These are phyloP conservation scores for Babesia bovis DNA, from an alignment of 169 alveolate genomes.

Conservation along the genomic window DNA sequence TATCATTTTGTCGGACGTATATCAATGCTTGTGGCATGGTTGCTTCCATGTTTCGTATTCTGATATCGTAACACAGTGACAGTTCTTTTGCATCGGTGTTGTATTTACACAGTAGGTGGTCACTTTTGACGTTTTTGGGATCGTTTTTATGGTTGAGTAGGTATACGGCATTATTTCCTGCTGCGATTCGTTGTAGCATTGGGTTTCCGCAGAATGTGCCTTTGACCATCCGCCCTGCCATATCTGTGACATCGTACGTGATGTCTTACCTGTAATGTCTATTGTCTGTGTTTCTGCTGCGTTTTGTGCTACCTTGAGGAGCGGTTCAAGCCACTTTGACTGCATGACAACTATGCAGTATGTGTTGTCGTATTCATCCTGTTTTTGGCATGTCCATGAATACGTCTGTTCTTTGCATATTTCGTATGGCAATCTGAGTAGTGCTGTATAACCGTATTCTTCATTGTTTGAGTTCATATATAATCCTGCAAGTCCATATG, in stretches of 20 bases:
- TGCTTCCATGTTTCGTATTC: not conserved
- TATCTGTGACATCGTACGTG: not conserved
- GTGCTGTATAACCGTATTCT: conserved; percentile 7
- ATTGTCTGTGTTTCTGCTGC: conserved; percentile 7
- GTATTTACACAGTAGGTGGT: conserved; percentile 47
- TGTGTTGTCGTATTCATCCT: conserved; percentile 28
- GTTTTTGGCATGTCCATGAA: conserved; percentile 67
- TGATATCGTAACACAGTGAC: conserved; percentile 48
- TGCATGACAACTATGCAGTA: conserved; percentile 46
- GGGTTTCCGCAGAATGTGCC: conserved; percentile 69
- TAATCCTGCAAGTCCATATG: conserved; percentile 20
- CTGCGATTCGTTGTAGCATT: conserved; percentile 46
- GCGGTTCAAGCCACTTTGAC: conserved; percentile 8
- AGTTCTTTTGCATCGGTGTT: conserved; percentile 19
- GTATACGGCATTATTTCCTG: conserved; percentile 26
- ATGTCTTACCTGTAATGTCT: conserved; percentile 24
- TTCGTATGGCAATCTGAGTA: conserved; percentile 35
- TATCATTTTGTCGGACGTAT: conserved; percentile 19
- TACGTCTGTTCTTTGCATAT: not conserved
- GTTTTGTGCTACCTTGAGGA: conserved; percentile 22
- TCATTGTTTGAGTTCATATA: not conserved
- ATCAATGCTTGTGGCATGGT: conserved; percentile 41
- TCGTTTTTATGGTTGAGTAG: conserved; percentile 29
- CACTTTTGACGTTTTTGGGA: not conserved
- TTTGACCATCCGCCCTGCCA: not conserved